phyloP scores from a whole-genome alignment of 768 basidiomycete species.

The Trametes cingulata region DNA sequence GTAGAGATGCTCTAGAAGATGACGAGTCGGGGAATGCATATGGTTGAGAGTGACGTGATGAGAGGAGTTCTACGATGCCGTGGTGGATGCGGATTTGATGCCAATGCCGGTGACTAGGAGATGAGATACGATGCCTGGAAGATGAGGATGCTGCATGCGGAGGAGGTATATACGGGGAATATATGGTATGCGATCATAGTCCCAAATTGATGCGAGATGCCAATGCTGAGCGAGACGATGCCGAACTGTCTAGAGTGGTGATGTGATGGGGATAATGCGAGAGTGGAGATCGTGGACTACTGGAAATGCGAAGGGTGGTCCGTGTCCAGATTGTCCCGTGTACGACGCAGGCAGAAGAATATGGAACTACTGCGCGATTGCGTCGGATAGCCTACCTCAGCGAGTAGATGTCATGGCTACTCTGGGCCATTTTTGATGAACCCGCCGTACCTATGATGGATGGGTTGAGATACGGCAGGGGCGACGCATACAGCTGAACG shows the following conservation, averaged over 20 bases:
- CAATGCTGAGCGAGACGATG: background rate
- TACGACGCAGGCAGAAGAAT: background rate
- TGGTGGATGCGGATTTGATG: background rate
- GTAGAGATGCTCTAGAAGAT: background rate
- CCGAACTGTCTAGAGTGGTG: background rate
- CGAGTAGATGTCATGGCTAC: background rate
- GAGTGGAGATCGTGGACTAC: background rate
- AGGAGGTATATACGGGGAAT: slow-evolving; percentile 9
- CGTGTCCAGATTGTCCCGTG: slow-evolving; percentile 4
- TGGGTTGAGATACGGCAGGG: background rate
- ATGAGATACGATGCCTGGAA: background rate
- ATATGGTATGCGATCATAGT: slow-evolving; percentile 4
- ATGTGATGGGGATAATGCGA: background rate
- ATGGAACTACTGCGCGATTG: background rate
- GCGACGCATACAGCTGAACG: background rate
- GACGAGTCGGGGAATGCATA: background rate
- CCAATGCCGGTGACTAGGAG: background rate
- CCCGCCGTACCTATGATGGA: background rate
- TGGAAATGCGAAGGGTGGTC: background rate
- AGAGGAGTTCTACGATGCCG: background rate
- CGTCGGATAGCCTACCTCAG: background rate
- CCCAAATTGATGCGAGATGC: slow-evolving; percentile 4
- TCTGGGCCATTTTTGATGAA: background rate
- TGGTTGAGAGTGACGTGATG: background rate
- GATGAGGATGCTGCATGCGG: background rate